A percentile compares a stretch with the other conserved stretches of the same genome.
Conservation (phyloP, 2,329 filamentous ascomycete genomes). For the Knufia petricola region DNA sequence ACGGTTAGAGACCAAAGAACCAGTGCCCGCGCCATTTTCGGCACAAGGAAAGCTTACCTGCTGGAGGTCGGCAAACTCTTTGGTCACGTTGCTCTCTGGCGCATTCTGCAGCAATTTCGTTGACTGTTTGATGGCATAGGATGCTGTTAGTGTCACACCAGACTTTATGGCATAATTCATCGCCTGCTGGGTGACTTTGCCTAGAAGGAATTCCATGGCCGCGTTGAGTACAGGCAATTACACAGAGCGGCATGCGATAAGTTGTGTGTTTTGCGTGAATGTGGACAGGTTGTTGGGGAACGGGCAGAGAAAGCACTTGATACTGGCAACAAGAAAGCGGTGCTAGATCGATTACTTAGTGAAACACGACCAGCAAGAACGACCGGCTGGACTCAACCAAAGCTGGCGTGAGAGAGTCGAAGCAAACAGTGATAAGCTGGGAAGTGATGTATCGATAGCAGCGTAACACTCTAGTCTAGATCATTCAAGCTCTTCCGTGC, state of each 20-base stretch:
- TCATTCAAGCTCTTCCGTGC: too few species aligned
- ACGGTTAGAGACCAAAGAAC: neutral
- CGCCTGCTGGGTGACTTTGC: conserved; percentile 63
- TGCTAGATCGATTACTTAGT: too few species aligned
- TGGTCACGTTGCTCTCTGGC: conserved; percentile 54
- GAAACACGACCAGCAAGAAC: too few species aligned
- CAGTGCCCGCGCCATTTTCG: too few species aligned
- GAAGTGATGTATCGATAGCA: too few species aligned
- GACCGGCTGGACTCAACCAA: too few species aligned
- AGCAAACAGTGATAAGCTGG: too few species aligned
- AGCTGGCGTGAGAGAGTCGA: too few species aligned
- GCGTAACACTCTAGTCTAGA: too few species aligned
- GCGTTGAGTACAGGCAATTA: neutral
- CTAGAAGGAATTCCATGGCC: conserved; percentile 62
- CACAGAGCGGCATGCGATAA: neutral
- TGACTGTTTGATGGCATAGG: conserved; percentile 75
- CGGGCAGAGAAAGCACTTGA: too few species aligned
- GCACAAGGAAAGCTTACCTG: conserved; percentile 25
- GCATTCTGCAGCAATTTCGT: conserved; percentile 68
- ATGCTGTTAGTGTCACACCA: conserved; percentile 74
- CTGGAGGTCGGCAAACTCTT: conserved; percentile 65
- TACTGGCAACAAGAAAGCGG: too few species aligned
- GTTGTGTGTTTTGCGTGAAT: neutral
- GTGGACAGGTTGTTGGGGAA: too few species aligned
- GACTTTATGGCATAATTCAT: conserved; percentile 89